These are phyloP conservation scores for Cutaneotrichosporon cavernicola DNA, from an alignment of 1,284 basidiomycete genomes.

Conservation along the genomic window DNA sequence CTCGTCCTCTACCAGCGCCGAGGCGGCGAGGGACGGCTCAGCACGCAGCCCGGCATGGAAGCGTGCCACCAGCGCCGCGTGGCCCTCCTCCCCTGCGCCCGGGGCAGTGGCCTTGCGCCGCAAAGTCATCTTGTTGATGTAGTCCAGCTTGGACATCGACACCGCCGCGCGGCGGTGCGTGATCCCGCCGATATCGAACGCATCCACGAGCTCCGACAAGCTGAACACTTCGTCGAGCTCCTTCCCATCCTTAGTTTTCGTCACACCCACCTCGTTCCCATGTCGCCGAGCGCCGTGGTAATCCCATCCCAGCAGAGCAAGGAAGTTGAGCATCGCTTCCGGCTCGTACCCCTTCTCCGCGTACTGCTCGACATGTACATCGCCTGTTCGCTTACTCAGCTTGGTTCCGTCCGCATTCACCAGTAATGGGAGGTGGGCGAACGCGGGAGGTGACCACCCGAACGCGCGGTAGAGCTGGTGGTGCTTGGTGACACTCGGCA, in stretches of 20 bases:
- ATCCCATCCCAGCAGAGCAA: constrained; percentile 91
- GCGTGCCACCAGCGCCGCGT: constrained; percentile 34
- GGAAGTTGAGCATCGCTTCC: constrained; percentile 84
- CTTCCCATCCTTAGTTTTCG: neutral
- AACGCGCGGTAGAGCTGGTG: constrained; percentile 83
- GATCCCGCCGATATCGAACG: constrained; percentile 44
- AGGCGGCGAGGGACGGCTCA: constrained; percentile 33
- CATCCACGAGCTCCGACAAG: constrained; percentile 39
- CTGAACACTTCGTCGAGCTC: constrained; percentile 43
- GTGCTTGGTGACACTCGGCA: constrained; percentile 90
- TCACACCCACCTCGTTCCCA: neutral
- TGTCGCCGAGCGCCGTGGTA: constrained; percentile 44
- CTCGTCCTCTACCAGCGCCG: constrained; percentile 41
- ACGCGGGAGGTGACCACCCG: constrained; percentile 69
- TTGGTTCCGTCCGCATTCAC: constrained; percentile 89
- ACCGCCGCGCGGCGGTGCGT: constrained; percentile 48
- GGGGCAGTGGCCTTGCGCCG: constrained; percentile 42
- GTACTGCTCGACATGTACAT: constrained; percentile 82
- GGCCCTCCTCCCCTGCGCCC: constrained; percentile 26
- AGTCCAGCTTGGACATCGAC: constrained; percentile 48
- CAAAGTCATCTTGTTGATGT: constrained; percentile 51
- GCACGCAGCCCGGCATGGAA: constrained; percentile 42
- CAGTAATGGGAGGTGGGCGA: constrained; percentile 87
- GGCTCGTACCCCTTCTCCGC: constrained; percentile 87
- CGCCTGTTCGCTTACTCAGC: constrained; percentile 89